phyloP scores from a whole-genome alignment of 805 yeast species.

The Ogataea sp. region DNA sequence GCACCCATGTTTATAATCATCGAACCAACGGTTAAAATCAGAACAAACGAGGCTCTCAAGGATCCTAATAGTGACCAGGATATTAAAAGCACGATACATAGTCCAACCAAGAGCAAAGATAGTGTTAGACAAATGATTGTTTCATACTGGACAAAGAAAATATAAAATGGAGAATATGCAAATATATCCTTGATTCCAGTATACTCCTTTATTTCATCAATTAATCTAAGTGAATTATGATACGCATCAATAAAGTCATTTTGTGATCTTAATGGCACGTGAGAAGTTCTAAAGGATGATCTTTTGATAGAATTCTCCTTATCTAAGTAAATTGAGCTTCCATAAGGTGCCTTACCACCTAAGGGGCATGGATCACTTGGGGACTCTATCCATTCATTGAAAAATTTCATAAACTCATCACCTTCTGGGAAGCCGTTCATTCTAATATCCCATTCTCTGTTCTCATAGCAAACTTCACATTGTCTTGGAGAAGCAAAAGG shows the following conservation, averaged over 20 bases:
- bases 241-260: conserved; percentile 77
- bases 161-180: conserved; percentile 90
- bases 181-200: conserved; percentile 44
- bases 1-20: conserved; percentile 74
- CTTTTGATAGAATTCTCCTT: conserved; percentile 35
- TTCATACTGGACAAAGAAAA: conserved; percentile 84
- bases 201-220: conserved; percentile 41
- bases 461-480: conserved; percentile 66
- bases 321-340: conserved; percentile 43
- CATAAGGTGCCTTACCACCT: conserved; percentile 93
- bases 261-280: conserved; percentile 73
- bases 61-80: conserved; percentile 63
- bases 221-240: conserved; percentile 59
- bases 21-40: conserved; percentile 51
- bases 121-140: conserved; percentile 56
- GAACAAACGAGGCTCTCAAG: conserved; percentile 43
- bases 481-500: conserved; percentile 60
- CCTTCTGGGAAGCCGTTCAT: conserved; percentile 83
- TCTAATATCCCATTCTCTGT: conserved; percentile 55
- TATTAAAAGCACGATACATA: conserved; percentile 38
- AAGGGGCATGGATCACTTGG: conserved; percentile 87
- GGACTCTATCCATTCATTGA: conserved; percentile 73
- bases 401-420: conserved; percentile 57
- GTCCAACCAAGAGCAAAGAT: conserved; percentile 43
- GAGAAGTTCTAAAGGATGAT: conserved; percentile 74